Evolutionary conservation across 192 early-diverging fungal species (phyloP).

Genomic region (Mortierella alpina): DNA sequence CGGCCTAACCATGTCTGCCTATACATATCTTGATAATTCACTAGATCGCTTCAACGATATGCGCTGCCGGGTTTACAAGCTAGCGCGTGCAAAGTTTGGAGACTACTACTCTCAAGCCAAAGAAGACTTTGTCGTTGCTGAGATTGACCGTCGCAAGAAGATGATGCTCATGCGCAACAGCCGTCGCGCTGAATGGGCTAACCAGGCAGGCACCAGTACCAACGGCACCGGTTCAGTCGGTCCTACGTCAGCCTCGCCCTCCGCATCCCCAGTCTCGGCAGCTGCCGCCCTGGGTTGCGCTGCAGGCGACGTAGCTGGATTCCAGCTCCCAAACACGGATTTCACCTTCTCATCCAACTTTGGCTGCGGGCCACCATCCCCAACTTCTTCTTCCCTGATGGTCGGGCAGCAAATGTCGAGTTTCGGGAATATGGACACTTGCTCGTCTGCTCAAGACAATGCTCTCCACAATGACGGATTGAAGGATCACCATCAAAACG

Average conservation of each 20-base stretch:
- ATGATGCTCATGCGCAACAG: constrained; percentile 45
- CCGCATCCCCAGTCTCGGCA: constrained; percentile 8
- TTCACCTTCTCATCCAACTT: constrained; percentile 14
- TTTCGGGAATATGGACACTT: neutral
- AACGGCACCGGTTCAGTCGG: constrained; percentile 7
- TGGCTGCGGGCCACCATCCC: neutral
- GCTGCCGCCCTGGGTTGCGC: neutral
- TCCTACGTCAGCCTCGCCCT: neutral
- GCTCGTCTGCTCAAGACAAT: neutral
- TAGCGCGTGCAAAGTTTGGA: constrained; percentile 71
- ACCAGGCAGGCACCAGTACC: neutral
- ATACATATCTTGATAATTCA: neutral
- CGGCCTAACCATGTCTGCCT: neutral
- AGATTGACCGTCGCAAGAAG: constrained; percentile 65
- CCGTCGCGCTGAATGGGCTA: constrained; percentile 38
- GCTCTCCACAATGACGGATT: neutral
- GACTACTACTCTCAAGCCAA: constrained; percentile 67
- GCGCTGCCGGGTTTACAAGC: constrained; percentile 77
- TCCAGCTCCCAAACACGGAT: constrained; percentile 5
- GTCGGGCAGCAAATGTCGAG: constrained; percentile 11
- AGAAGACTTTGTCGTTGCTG: constrained; percentile 72
- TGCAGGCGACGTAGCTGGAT: neutral
- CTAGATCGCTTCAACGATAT: constrained; percentile 73
- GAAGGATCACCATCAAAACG: neutral
- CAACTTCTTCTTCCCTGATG: neutral